phyloP scores from a whole-genome alignment of 441 rosid species.

The Bocquillonia castaneifolia region DNA sequence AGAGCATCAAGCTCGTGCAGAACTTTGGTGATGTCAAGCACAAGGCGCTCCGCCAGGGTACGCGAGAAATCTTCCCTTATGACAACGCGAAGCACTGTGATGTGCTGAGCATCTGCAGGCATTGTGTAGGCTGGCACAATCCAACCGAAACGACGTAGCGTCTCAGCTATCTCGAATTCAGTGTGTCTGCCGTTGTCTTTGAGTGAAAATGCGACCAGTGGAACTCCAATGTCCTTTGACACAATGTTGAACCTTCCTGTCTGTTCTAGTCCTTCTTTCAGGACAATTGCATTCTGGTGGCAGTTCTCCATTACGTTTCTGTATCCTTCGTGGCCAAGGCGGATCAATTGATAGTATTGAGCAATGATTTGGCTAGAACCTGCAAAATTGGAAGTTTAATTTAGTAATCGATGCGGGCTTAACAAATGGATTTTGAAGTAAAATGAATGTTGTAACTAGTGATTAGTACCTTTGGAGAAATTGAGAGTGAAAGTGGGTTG shows the following conservation, averaged over 20 bases:
- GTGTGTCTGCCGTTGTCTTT: conserved; percentile 56
- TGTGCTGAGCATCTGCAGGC: conserved; percentile 82
- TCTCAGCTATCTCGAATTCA: conserved; percentile 68
- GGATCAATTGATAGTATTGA: conserved; percentile 81
- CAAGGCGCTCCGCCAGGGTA: conserved; percentile 77
- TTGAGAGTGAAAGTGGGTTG: conserved; percentile 96
- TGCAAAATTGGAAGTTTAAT: conserved; percentile 15
- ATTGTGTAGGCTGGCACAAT: conserved; percentile 85
- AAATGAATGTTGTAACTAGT: not conserved
- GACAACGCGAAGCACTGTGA: conserved; percentile 83
- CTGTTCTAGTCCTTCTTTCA: conserved; percentile 61
- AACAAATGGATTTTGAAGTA: not conserved
- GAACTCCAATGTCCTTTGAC: conserved; percentile 80
- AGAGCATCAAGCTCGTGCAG: conserved; percentile 62
- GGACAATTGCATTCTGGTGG: conserved; percentile 53
- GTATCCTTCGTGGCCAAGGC: conserved; percentile 81
- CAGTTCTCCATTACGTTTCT: conserved; percentile 84
- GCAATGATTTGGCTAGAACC: conserved; percentile 94
- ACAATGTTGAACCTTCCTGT: conserved; percentile 63
- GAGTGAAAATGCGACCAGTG: conserved; percentile 82
- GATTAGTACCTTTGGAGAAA: conserved; percentile 65
- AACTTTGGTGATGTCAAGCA: conserved; percentile 67
- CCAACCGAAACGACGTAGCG: conserved; percentile 81
- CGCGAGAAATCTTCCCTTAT: conserved; percentile 83
- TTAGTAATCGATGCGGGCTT: not conserved